Conservation (phyloP, 495 filamentous ascomycete genomes). For the Talaromyces stipitatus region DNA sequence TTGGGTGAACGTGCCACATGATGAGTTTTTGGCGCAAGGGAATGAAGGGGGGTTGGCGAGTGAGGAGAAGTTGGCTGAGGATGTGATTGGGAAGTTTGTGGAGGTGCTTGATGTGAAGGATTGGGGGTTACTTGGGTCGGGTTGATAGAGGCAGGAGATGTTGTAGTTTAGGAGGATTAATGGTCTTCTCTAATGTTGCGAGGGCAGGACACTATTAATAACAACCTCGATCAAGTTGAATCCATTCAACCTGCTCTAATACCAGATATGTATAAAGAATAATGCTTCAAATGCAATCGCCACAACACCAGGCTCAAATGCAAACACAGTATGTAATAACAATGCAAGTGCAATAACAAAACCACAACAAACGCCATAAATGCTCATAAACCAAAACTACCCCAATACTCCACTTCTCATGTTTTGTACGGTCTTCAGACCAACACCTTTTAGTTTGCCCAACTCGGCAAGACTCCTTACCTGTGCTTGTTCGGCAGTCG, state of each 20-base stretch:
- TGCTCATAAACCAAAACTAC: constrained; percentile 11
- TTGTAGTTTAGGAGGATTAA: neutral
- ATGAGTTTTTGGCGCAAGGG: constrained; percentile 49
- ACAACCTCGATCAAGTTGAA: too few relatives aligned
- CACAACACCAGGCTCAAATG: constrained; percentile 4
- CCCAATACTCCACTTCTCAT: constrained; percentile 43
- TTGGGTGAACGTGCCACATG: constrained; percentile 83
- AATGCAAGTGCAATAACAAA: neutral
- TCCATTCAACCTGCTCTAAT: neutral
- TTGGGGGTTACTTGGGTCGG: constrained; percentile 67
- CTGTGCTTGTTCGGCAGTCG: constrained; percentile 14
- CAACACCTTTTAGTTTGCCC: constrained; percentile 43
- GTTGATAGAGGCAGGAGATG: neutral
- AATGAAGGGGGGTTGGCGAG: constrained; percentile 32
- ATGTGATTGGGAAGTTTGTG: constrained; percentile 55
- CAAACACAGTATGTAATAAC: neutral
- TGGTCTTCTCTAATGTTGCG: neutral
- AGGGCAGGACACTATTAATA: neutral
- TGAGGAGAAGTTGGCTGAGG: constrained; percentile 56
- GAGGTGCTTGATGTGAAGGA: constrained; percentile 67
- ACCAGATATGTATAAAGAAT: neutral
- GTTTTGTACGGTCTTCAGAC: constrained; percentile 44
- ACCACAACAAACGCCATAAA: constrained; percentile 7
- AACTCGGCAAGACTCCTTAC: constrained; percentile 38
- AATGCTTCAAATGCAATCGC: neutral